Base-by-base conservation (phyloP, 2,329 filamentous ascomycete genomes). In the Hypomyces perniciosus region DNA sequence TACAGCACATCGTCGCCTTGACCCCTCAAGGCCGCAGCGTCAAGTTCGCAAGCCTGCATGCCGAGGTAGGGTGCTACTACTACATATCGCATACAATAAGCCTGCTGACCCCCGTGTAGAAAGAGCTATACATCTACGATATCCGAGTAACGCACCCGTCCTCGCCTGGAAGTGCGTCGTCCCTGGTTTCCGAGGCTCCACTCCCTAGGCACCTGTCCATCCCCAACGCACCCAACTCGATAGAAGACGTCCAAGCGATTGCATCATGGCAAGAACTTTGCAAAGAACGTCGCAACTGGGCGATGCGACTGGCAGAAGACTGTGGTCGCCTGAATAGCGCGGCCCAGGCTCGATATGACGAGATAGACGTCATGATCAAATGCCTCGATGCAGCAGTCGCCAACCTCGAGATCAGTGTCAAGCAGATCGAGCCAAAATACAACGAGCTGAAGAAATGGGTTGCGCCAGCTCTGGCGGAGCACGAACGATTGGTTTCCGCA, bases 111-210 rank as follows among this genome's bases (percentile, higher is more conserved):
- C 45, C 30, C 20, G 9, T 37, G 8, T 37, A 95, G 86, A 88
- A 83, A 58, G 90, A 97, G 66, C 84, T 99, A 51, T 97, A 88
- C 66, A 82, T 97, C 47, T 99, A 95, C 70, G 90, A 96, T 68
- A 86, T 90, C 55, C 83, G 85, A 59, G 82, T 86, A 61, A 83
- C 86, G 57, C 78, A 85, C 57, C 68, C 81, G 46, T 71, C 77
- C 44, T 73, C 78, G 46, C 61, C 76, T 6, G 70, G 68, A 35
- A 65, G 69, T 43, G 63, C 72, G 6, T 68, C 73, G 13, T 69
- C 69, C 13, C 66, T 75, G 48, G 65, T 75, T 54, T 69, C 71
- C 61, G 76, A 82, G 51, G 61, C 74, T 54, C 73, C 78, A 42
- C 62, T 74, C 33, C 80, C 78, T 34, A 75, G 73, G 53, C 77